Conservation (phyloP, 1,284 basidiomycete species). For the Rhizopogon parksii region DNA sequence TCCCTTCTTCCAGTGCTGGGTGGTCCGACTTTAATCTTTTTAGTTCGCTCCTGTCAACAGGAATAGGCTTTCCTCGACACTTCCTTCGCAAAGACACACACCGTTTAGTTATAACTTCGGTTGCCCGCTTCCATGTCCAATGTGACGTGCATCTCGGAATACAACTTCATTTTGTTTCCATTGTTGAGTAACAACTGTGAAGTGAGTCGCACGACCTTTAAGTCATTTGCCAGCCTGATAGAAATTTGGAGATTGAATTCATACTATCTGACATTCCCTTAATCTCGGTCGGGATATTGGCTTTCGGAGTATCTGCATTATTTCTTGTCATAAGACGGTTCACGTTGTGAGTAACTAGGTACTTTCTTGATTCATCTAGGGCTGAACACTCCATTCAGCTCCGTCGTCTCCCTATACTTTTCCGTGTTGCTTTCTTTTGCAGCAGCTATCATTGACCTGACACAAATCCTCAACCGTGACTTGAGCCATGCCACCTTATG, state of each 20-base stretch:
- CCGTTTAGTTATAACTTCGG: not conserved
- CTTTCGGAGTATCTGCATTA: constrained; percentile 58
- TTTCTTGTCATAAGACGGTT: constrained; percentile 52
- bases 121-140: constrained; percentile 13
- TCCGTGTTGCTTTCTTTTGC: constrained; percentile 55
- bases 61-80: constrained; percentile 5
- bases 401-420: constrained; percentile 46
- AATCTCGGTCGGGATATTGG: constrained; percentile 58
- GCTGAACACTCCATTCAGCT: constrained; percentile 29
- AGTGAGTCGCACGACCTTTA: constrained; percentile 20
- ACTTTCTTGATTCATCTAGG: not conserved
- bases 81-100: constrained; percentile 10
- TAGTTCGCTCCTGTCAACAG: constrained; percentile 4
- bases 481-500: constrained; percentile 22
- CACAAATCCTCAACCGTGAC: constrained; percentile 44
- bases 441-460: constrained; percentile 61
- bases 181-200: constrained; percentile 29
- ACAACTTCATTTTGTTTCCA: constrained; percentile 21
- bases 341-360: constrained; percentile 40
- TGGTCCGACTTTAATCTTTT: not conserved
- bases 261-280: constrained; percentile 63
- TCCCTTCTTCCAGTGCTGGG: not conserved
- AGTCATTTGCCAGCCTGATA: not conserved
- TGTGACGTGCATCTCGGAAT: constrained; percentile 9
- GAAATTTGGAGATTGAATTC: constrained; percentile 42